These are phyloP conservation scores for Lactarius vividus DNA, from an alignment of 768 basidiomycete genomes.

Conservation along the genomic window DNA sequence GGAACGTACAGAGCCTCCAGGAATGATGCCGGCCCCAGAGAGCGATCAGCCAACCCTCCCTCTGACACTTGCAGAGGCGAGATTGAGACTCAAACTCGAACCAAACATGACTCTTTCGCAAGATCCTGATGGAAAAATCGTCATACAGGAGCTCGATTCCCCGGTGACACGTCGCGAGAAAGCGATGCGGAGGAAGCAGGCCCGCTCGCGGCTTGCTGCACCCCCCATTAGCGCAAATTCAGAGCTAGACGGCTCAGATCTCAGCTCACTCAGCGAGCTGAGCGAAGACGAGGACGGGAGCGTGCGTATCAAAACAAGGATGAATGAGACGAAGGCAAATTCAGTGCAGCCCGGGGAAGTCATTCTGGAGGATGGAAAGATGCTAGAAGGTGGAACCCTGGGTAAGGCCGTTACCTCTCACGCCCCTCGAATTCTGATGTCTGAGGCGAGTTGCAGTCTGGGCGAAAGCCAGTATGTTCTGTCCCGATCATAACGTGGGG, in stretches of 20 bases:
- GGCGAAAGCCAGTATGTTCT: constrained; percentile 68
- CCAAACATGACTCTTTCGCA: constrained; percentile 31
- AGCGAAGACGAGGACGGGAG: constrained; percentile 23
- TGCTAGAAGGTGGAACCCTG: constrained; percentile 56
- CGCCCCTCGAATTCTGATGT: constrained; percentile 4
- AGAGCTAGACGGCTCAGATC: constrained; percentile 19
- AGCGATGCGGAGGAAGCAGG: constrained; percentile 42
- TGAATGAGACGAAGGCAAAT: constrained; percentile 16
- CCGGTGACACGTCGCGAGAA: constrained; percentile 65
- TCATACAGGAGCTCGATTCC: constrained; percentile 72
- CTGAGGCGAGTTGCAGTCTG: constrained; percentile 52
- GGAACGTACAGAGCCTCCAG: not conserved
- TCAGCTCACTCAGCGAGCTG: constrained; percentile 26
- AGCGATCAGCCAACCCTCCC: constrained; percentile 1
- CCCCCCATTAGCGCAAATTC: constrained; percentile 17
- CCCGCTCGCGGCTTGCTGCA: constrained; percentile 23
- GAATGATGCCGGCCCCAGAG: not conserved
- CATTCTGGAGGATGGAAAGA: constrained; percentile 37
- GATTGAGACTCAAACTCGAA: constrained; percentile 13
- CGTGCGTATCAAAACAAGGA: constrained; percentile 3
- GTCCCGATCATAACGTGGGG: constrained; percentile 8
- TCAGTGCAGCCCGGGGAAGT: constrained; percentile 35
- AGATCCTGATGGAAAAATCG: constrained; percentile 47
- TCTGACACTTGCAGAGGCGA: constrained; percentile 19
- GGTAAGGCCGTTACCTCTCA: constrained; percentile 44